phyloP scores from a whole-genome alignment of 2,329 filamentous ascomycete genomes.

The Emergomyces orientalis region DNA sequence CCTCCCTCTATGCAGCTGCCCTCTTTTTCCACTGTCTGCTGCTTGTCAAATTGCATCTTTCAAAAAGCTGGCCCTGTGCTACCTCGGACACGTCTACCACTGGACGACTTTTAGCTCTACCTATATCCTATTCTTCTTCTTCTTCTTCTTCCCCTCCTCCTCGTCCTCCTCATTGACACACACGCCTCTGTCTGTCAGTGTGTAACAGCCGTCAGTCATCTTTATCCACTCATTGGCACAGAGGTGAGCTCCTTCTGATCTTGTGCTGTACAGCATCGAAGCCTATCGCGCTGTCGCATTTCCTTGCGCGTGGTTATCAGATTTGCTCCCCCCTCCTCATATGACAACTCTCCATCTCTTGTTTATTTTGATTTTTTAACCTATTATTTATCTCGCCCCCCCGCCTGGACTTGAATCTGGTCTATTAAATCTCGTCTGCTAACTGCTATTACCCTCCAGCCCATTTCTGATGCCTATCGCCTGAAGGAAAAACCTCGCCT shows the following conservation, averaged over 20 bases:
- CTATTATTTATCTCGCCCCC: not conserved
- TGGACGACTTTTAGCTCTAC: not conserved
- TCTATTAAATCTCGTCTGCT: not conserved
- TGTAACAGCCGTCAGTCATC: not conserved
- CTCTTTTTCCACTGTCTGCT: conserved; percentile 4
- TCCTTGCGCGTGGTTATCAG: not conserved
- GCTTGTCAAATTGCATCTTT: conserved; percentile 3
- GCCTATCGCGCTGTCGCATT: conserved; percentile 5
- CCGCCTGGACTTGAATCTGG: not conserved
- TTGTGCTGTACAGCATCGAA: not conserved
- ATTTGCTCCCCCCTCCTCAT: no score
- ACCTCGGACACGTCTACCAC: conserved; percentile 3
- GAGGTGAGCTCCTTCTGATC: conserved; percentile 1
- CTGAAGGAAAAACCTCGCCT: not conserved
- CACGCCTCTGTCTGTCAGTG: conserved; percentile 18
- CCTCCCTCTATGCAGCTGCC: not conserved
- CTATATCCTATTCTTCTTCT: no score
- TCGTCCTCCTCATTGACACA: conserved; percentile 9
- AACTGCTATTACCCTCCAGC: not conserved
- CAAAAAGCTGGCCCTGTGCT: conserved; percentile 1
- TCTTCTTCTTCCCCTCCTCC: conserved; percentile 10
- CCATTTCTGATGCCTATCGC: not conserved
- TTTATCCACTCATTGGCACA: not conserved
- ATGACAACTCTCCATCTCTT: not conserved
- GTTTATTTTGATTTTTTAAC: conserved; percentile 7